phyloP scores from a whole-genome alignment of 192 early-diverging fungal genomes.

The Umbelopsis sp. region DNA sequence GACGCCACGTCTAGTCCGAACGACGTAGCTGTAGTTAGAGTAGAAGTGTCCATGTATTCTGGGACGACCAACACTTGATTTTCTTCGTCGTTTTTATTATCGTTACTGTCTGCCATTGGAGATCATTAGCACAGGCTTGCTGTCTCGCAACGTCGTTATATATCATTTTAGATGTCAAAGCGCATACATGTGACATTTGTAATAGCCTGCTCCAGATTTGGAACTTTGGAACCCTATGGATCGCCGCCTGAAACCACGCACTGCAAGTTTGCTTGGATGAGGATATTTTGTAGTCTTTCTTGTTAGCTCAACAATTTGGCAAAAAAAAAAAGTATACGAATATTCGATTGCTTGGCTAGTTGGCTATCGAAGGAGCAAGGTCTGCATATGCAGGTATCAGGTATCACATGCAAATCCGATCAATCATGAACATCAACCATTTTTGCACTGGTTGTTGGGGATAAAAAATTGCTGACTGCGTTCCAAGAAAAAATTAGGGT shows the following conservation, averaged over 20 bases:
- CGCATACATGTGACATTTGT: background rate
- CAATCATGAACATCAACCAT: background rate
- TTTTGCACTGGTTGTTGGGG: background rate
- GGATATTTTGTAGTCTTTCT: too few relatives aligned
- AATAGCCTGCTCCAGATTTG: background rate
- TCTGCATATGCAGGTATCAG: background rate
- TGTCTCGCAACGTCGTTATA: background rate
- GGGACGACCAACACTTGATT: background rate
- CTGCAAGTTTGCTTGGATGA: too few relatives aligned
- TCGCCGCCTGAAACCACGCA: too few relatives aligned
- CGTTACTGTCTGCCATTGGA: background rate
- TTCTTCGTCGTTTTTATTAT: background rate
- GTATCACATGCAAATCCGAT: background rate
- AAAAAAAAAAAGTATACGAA: too few relatives aligned
- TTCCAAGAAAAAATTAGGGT: too few relatives aligned
- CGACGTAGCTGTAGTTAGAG: background rate
- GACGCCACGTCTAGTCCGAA: constrained; percentile 22
- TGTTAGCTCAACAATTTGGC: too few relatives aligned
- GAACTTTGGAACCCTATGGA: background rate
- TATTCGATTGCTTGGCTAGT: too few relatives aligned
- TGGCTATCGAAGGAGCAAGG: too few relatives aligned
- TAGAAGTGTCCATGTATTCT: background rate
- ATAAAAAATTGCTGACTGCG: background rate
- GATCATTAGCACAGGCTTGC: background rate
- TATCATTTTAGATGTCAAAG: background rate